These are phyloP conservation scores for Sporothrix inflata DNA, from an alignment of 2,329 filamentous ascomycete genomes.

Conservation along the genomic window DNA sequence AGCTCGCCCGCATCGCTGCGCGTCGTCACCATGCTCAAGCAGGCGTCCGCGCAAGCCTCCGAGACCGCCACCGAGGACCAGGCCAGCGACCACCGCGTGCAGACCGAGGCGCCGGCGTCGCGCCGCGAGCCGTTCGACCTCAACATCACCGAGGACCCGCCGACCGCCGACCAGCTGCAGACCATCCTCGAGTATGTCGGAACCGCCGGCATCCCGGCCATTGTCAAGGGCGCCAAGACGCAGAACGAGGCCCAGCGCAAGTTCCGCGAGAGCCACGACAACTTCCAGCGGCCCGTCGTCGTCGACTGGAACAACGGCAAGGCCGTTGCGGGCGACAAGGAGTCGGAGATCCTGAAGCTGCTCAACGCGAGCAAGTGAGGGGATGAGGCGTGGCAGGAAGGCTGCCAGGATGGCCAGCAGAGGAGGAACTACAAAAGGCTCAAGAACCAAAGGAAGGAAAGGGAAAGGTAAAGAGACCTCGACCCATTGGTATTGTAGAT, in stretches of 20 bases:
- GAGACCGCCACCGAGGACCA: constrained; percentile 74
- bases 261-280: constrained; percentile 69
- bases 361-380: constrained; percentile 50
- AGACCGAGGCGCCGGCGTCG: constrained; percentile 50
- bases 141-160: constrained; percentile 52
- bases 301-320: constrained; percentile 95
- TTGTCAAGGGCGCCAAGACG: constrained; percentile 75
- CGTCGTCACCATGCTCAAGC: constrained; percentile 77
- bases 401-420: background rate
- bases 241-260: constrained; percentile 78
- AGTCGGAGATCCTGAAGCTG: constrained; percentile 88
- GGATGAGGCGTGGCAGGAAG: background rate
- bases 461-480: background rate
- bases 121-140: constrained; percentile 76
- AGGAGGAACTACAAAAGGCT: background rate
- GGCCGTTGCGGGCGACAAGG: constrained; percentile 74
- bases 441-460: background rate
- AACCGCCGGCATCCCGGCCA: constrained; percentile 56
- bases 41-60: constrained; percentile 71
- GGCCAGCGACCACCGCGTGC: constrained; percentile 65
- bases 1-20: constrained; percentile 71
- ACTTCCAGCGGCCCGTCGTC: constrained; percentile 76
- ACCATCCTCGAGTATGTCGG: constrained; percentile 59
- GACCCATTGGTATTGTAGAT: background rate
- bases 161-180: constrained; percentile 59